These are phyloP conservation scores for Lyophyllum decastes DNA, from an alignment of 768 basidiomycete species.

Conservation along the genomic window DNA sequence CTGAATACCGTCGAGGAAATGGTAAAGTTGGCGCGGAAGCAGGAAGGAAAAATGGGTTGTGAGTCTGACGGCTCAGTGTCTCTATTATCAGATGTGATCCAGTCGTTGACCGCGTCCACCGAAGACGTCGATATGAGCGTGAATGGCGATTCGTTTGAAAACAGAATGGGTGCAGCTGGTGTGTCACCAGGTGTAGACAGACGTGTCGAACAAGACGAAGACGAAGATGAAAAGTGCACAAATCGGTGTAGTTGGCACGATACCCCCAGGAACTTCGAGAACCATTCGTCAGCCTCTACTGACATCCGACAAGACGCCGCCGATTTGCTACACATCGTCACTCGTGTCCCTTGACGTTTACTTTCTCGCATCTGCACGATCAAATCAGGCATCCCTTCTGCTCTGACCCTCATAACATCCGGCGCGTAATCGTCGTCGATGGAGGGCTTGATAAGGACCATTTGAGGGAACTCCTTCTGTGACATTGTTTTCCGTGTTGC, in stretches of 20 bases:
- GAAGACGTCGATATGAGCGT: conserved; percentile 16
- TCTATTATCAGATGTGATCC: conserved; percentile 9
- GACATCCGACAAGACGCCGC: conserved; percentile 1
- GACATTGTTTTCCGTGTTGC: conserved; percentile 11
- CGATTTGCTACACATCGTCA: not conserved
- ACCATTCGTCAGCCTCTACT: conserved; percentile 14
- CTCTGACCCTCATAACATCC: conserved; percentile 9
- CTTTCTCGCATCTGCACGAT: not conserved
- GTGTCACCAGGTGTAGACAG: not conserved
- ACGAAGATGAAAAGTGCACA: not conserved
- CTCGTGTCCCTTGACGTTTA: not conserved
- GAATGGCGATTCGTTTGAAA: conserved; percentile 18
- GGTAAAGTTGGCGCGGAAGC: conserved; percentile 16
- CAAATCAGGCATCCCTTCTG: conserved; percentile 12
- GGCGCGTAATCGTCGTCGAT: conserved; percentile 4
- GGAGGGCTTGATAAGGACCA: conserved; percentile 15
- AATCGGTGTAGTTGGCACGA: conserved; percentile 15
- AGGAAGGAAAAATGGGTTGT: conserved; percentile 6
- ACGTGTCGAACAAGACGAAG: not conserved
- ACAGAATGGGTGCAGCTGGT: conserved; percentile 7
- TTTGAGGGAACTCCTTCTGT: conserved; percentile 16
- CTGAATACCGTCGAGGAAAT: not conserved
- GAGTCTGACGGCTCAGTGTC: not conserved
- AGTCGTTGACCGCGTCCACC: conserved; percentile 6
- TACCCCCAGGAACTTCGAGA: conserved; percentile 12